Base-by-base conservation (phyloP, 2,329 filamentous ascomycete genomes). In the Samsoniella hepiali region DNA sequence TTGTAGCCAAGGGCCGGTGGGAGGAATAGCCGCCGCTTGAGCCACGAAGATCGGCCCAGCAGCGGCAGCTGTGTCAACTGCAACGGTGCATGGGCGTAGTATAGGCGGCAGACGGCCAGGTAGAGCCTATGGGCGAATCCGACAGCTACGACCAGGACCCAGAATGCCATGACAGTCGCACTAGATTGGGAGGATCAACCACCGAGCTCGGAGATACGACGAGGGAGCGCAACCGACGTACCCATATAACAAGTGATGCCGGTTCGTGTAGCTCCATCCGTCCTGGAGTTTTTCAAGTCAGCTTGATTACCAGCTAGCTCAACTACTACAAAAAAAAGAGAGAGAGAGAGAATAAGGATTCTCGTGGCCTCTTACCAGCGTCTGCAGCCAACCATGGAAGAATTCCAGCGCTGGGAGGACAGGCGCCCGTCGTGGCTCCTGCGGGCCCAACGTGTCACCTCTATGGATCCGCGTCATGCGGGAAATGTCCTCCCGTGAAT, bases 1-100 rank as follows among this genome's bases (percentile, higher is more conserved):
- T 72, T 72, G 47, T 76, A 71, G 1, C 80, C 80, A 58, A 82
- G 80, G 0, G 78, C 75, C 0, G 80, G 78, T 0, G 79, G 79
- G 0, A 79, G 64, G 0, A 72, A 68, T 0, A 81, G 53, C 4
- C 72, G 70, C 34, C 72, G 72, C 50, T 74, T 71, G 13, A 76
- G 45, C 73, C 75, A 77, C 47, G 47, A 51, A 17, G 36, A 34
- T 42, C 47, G 58, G 17, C 47, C 29, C 10, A 42, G 36, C 22
- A 22, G 22, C 22, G 58, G 36, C 27, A 60, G 29, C 27, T 42
- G 44, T 31, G 40, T 15, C 1, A 55, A 42, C 2, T 62, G 49
- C 7, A 62, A 32, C 5, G 36, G 38, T 9, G 40, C 40, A 17
- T 45, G n/a, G 4, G 31, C 47, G 40, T 62, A 45, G 40, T 55